Evolutionary conservation across 2,329 filamentous ascomycete genomes (phyloP).

Genomic region (Penicillium decumbens): DNA sequence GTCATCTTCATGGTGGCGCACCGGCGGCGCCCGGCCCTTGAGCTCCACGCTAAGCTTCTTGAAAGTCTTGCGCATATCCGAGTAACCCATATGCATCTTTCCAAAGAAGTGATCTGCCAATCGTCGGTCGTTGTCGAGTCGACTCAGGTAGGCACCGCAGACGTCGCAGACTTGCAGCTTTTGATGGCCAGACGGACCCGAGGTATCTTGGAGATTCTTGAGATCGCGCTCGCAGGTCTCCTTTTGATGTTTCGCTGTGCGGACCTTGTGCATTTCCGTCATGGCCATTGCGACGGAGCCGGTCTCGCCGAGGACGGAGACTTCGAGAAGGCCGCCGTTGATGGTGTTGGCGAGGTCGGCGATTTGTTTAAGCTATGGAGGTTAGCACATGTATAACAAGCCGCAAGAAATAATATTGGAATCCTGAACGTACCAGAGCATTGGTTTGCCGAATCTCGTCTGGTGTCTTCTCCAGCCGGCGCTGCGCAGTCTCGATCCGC

Average conservation of each 20-base stretch:
- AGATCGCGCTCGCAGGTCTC: slow-evolving; percentile 80
- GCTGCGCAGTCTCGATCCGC: slow-evolving; percentile 83
- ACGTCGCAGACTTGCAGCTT: slow-evolving; percentile 98
- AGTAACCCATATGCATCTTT: slow-evolving; percentile 98
- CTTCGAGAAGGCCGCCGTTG: slow-evolving; percentile 75
- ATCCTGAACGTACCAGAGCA: slow-evolving; percentile 54
- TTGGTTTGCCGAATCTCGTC: slow-evolving; percentile 97
- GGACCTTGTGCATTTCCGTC: slow-evolving; percentile 82
- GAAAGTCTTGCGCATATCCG: slow-evolving; percentile 93
- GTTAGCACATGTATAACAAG: background rate
- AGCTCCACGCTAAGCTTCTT: slow-evolving; percentile 84
- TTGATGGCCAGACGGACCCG: slow-evolving; percentile 88
- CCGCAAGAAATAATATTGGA: background rate
- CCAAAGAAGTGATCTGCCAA: slow-evolving; percentile 97
- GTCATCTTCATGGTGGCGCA: slow-evolving; percentile 54
- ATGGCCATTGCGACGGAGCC: slow-evolving; percentile 75
- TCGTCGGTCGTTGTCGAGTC: slow-evolving; percentile 89
- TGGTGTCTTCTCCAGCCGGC: slow-evolving; percentile 89
- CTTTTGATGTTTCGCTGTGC: slow-evolving; percentile 74
- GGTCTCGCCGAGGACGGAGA: slow-evolving; percentile 77
- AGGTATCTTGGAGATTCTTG: slow-evolving; percentile 85
- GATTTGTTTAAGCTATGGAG: slow-evolving; percentile 67
- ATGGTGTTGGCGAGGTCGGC: slow-evolving; percentile 74
- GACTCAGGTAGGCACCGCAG: slow-evolving; percentile 86
- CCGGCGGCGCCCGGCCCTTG: slow-evolving; percentile 63